phyloP scores from a whole-genome alignment of 495 filamentous ascomycete genomes.

The Lineolata rhizophorae region DNA sequence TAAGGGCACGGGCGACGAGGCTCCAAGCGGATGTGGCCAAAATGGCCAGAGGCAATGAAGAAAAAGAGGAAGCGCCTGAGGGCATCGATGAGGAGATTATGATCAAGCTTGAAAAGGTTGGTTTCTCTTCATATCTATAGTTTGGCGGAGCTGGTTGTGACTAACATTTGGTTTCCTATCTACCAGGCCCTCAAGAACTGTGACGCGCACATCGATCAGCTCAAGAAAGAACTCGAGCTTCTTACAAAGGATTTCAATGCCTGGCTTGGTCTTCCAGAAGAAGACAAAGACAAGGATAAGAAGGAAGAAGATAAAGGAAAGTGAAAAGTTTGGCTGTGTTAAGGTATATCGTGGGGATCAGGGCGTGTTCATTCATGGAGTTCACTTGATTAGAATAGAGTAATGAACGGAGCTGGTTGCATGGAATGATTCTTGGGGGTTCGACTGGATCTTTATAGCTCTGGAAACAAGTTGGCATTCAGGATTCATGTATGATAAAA shows the following conservation, averaged over 20 bases:
- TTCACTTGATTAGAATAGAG: too few species aligned
- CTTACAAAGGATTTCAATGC: conserved; percentile 61
- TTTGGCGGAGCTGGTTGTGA: too few species aligned
- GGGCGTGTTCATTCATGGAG: too few species aligned
- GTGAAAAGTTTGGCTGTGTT: too few species aligned
- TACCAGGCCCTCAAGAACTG: conserved; percentile 55
- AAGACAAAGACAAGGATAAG: too few species aligned
- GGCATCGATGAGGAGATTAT: conserved; percentile 55
- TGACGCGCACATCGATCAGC: conserved; percentile 63
- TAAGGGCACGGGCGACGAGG: conserved; percentile 56
- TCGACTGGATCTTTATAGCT: too few species aligned
- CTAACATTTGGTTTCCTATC: conserved; percentile 10
- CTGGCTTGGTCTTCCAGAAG: too few species aligned
- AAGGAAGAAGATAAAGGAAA: conserved; percentile 9
- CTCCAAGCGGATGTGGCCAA: conserved; percentile 63
- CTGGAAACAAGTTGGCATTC: too few species aligned
- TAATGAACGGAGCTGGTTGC: too few species aligned
- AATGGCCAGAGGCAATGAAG: conserved; percentile 25
- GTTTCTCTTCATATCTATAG: conserved; percentile 7
- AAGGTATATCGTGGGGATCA: too few species aligned
- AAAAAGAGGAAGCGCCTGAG: conserved; percentile 25
- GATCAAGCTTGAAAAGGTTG: conserved; percentile 68
- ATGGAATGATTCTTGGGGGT: too few species aligned
- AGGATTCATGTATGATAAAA: too few species aligned
- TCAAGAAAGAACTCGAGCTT: conserved; percentile 60